Evolutionary conservation across 169 alveolate species (phyloP).

Genomic region (Plasmodium vivax): DNA sequence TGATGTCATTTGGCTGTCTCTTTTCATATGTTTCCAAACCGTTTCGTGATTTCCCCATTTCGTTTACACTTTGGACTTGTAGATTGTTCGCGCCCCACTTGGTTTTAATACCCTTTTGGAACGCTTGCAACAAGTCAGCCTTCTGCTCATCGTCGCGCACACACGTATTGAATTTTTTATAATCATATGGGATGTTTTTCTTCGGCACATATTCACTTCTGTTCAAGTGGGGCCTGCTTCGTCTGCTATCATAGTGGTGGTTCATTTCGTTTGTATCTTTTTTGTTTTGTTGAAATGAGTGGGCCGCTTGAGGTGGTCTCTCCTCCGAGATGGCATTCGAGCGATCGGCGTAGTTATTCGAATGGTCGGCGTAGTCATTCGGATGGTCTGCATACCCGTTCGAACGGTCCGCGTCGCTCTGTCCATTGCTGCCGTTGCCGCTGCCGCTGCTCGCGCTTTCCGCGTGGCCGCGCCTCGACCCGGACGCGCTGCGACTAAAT

Average conservation of each 20-base stretch:
- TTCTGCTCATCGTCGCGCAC: constrained; percentile 32
- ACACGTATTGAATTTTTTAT: constrained; percentile 46
- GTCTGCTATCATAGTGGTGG: constrained; percentile 1
- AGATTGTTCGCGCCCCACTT: background rate
- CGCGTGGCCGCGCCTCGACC: background rate
- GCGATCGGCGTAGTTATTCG: background rate
- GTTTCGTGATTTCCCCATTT: background rate
- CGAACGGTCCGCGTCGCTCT: background rate
- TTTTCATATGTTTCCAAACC: background rate
- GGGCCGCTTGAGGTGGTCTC: background rate
- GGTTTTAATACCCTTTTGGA: constrained; percentile 22
- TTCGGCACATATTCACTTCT: constrained; percentile 52
- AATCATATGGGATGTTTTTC: background rate
- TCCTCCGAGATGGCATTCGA: constrained; percentile 3
- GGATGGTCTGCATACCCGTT: background rate
- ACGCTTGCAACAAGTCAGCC: constrained; percentile 14
- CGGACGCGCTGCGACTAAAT: background rate
- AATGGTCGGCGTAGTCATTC: background rate
- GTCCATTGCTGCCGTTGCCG: background rate
- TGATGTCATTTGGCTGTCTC: background rate
- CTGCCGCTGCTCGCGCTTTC: background rate
- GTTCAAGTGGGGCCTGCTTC: constrained; percentile 7
- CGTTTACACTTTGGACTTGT: background rate
- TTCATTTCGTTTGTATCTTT: background rate
- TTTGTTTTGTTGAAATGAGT: background rate